Base-by-base conservation (phyloP, 2,329 filamentous ascomycete species). In the Elsinoe fawcettii region DNA sequence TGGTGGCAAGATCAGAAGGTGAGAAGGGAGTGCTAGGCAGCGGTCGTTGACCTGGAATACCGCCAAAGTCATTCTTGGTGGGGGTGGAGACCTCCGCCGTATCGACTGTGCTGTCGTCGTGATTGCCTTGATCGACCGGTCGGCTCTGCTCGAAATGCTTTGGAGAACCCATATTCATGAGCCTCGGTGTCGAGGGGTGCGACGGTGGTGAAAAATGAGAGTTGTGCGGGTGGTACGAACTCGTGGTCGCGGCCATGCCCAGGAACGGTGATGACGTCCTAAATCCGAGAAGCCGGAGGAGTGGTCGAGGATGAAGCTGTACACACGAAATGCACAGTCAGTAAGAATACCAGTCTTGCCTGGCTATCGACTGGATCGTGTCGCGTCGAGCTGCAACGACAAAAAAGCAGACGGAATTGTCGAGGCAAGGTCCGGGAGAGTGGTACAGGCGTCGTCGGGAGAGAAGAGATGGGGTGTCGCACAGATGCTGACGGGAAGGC, bases 51-150 rank as follows among this genome's bases (percentile, higher is more conserved):
- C 71, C 74, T 23, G 70, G 66, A 27, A 78, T 63, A 25, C 75
- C 75, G 25, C 67, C 70, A 66, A 80, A 79, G 63, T 69, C 75
- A 59, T 74, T 71, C 68, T 82, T 79, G 23, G 85, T 88, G 0
- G 86, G 85, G 1, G 86, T 88, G 59, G 79, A n/a, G 30, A 46
- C 41, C n/a, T 56, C 54, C 14, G 54, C 16, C 9, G 27, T 47
- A 27, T 56, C 54, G 16, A 18, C 41, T 6, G 27, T 56, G 23
- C 34, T 49, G 30, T 43, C 37, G 43, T 47, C 54, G 23, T n/a
- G 14, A 12, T 18, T 23, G n/a, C 12, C 18, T 22, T 36, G 18
- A 22, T 39, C 36, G n/a, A 18, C 25, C 53, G 53, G 32, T 41
- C 14, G 39, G 20, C n/a, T 23, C 18, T 49, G 37, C 23, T 46